Evolutionary conservation across 1,284 basidiomycete genomes (phyloP), one percentile per base, ranked within the genome.

Genomic region (Schizophyllum amplum): DNA sequence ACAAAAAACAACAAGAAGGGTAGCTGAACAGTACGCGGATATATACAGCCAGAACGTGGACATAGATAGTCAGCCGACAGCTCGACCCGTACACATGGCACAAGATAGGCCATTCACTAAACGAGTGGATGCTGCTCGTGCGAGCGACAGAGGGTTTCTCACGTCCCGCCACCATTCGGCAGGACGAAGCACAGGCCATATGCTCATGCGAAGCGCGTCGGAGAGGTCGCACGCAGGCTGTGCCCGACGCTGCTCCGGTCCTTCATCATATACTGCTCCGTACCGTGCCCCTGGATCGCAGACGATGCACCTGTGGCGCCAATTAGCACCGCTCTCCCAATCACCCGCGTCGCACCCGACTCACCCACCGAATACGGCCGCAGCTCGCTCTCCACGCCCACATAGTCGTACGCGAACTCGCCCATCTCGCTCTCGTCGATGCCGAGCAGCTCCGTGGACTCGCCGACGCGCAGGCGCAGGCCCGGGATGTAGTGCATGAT

Each of bases 361-460:
- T 23, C 20, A 27, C 20, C 53, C 20, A 22, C 26, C 53, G 65
- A 65, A 21, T 42, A 52, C n/a, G 49, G 42, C 33, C 33, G 11
- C 33, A 42, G 7, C 67, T 86, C 82, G 47, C 76, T 72, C 62
- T 90, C 87, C 60, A 90, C 69, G 9, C 83, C 86, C 59, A 91
- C 90, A 64, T 92, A 94, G 73, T 94, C 91, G 69, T 94, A 93
- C n/a, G 90, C 90, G 64, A 86, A 93, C 74, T 98, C 95, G 65
- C 95, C 95, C 78, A 97, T 87, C 75, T 95, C 91, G 13, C 86
- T 83, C 67, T 97, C 92, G 70, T 98, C 96, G 61, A 97, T 86
- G 61, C 96, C 96, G 58, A 98, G 75, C 60, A 94, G 87, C 76
- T 98, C 95, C 26, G 85, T 83, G 62, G 94, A 90, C 64, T 96